These are phyloP conservation scores for Neostapfia colusana DNA, from an alignment of 176 grass and related monocot genomes.

Conservation along the genomic window DNA sequence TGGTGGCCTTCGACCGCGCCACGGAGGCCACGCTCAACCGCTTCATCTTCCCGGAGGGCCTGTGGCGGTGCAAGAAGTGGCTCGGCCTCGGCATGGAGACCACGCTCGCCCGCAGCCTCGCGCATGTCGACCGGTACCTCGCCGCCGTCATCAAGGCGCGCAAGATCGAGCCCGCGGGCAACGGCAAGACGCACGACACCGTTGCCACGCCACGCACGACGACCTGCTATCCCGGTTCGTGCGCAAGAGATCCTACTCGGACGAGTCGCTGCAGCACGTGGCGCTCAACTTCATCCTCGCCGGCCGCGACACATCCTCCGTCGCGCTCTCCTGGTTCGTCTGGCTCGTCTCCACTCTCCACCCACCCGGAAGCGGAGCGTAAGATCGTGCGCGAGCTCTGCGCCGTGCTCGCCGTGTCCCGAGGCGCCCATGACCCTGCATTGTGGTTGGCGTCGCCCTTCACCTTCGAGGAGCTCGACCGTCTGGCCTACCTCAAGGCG, in stretches of 20 bases:
- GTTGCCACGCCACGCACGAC: conserved; percentile 55
- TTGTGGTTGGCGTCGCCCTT: conserved; percentile 56
- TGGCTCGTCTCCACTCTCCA: conserved; percentile 98
- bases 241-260: conserved; percentile 80
- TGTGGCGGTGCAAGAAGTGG: conserved; percentile 92
- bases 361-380: conserved; percentile 66
- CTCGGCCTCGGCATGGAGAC: conserved; percentile 82
- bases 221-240: conserved; percentile 95
- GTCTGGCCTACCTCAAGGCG: conserved; percentile 90
- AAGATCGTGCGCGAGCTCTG: conserved; percentile 70
- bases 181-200: too few relatives aligned
- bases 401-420: conserved; percentile 54
- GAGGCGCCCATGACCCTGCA: conserved; percentile 46
- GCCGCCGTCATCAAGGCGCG: conserved; percentile 81
- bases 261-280: conserved; percentile 84
- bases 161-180: conserved; percentile 68
- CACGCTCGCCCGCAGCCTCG: conserved; percentile 68
- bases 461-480: too few relatives aligned
- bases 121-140: conserved; percentile 83
- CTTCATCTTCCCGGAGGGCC: conserved; percentile 87
- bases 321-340: conserved; percentile 98
- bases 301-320: conserved; percentile 93
- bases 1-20: conserved; percentile 88
- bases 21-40: conserved; percentile 85
- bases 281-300: conserved; percentile 98